Conservation (phyloP, 192 early-diverging fungal species). For the Funneliformis mosseae region DNA sequence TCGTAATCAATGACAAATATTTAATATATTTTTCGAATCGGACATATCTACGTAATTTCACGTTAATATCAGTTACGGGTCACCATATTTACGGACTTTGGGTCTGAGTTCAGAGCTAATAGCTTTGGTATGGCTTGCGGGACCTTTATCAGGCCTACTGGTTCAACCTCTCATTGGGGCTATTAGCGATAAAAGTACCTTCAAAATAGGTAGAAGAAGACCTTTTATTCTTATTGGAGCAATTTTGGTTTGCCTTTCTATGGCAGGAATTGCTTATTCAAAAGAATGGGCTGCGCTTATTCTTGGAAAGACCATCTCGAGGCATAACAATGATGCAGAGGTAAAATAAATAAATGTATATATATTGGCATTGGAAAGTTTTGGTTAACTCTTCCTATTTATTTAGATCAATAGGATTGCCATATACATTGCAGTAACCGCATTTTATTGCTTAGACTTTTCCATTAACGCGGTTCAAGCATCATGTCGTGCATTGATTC, state of each 20-base stretch:
- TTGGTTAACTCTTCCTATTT: slow-evolving; percentile 2
- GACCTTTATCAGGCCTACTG: slow-evolving; percentile 71
- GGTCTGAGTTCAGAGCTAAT: slow-evolving; percentile 64
- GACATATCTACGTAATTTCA: neutral
- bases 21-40: neutral
- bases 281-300: slow-evolving; percentile 56
- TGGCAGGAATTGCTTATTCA: slow-evolving; percentile 74
- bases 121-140: slow-evolving; percentile 80
- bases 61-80: slow-evolving; percentile 62
- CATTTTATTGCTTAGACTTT: slow-evolving; percentile 94
- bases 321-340: slow-evolving; percentile 1
- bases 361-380: neutral
- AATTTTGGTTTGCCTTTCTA: slow-evolving; percentile 62
- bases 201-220: slow-evolving; percentile 73
- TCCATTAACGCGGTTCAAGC: slow-evolving; percentile 90
- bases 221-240: slow-evolving; percentile 82
- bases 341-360: neutral
- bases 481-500: slow-evolving; percentile 78
- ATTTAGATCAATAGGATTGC: slow-evolving; percentile 47
- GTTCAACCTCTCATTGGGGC: slow-evolving; percentile 82
- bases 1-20: neutral
- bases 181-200: slow-evolving; percentile 77
- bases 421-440: slow-evolving; percentile 72
- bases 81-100: slow-evolving; percentile 68
- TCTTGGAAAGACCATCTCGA: slow-evolving; percentile 2